These are phyloP conservation scores for Alternaria consortialis DNA, from an alignment of 2,329 filamentous ascomycete species.

Conservation along the genomic window DNA sequence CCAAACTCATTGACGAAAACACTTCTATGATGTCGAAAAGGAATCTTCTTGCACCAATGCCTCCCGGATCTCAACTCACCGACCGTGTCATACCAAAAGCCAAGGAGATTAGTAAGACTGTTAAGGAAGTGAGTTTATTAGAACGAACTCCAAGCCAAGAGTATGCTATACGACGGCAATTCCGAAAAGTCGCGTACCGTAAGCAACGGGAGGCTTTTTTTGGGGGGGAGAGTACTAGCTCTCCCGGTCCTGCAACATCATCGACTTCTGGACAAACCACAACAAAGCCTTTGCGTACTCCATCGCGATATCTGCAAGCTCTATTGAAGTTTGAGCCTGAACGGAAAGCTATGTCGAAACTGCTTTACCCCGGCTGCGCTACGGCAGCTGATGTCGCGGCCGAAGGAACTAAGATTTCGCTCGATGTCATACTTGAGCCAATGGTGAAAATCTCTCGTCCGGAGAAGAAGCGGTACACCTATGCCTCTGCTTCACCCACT, in stretches of 20 bases:
- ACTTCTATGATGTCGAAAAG: slow-evolving; percentile 12
- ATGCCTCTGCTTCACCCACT: background rate
- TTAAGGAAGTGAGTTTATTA: background rate
- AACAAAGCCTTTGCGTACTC: background rate
- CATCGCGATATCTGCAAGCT: slow-evolving; percentile 9
- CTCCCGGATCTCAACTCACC: slow-evolving; percentile 8
- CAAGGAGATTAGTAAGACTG: background rate
- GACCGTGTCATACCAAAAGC: background rate
- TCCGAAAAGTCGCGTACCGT: slow-evolving; percentile 1
- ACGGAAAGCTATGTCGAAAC: background rate
- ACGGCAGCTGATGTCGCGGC: background rate
- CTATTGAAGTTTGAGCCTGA: slow-evolving; percentile 7
- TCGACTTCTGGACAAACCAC: background rate
- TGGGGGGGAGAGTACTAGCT: background rate
- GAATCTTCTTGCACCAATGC: slow-evolving; percentile 3
- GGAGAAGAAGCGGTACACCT: slow-evolving; percentile 3
- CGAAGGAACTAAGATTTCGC: background rate
- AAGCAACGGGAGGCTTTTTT: slow-evolving; percentile 11
- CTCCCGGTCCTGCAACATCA: background rate
- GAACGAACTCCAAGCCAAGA: slow-evolving; percentile 6
- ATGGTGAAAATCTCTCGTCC: background rate
- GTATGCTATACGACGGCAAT: slow-evolving; percentile 13
- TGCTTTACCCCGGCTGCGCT: background rate
- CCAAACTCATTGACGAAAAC: slow-evolving; percentile 5
- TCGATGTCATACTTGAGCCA: slow-evolving; percentile 1